Evolutionary conservation across 345 rosid genomes (phyloP).

Genomic region (Angophora floribunda): DNA sequence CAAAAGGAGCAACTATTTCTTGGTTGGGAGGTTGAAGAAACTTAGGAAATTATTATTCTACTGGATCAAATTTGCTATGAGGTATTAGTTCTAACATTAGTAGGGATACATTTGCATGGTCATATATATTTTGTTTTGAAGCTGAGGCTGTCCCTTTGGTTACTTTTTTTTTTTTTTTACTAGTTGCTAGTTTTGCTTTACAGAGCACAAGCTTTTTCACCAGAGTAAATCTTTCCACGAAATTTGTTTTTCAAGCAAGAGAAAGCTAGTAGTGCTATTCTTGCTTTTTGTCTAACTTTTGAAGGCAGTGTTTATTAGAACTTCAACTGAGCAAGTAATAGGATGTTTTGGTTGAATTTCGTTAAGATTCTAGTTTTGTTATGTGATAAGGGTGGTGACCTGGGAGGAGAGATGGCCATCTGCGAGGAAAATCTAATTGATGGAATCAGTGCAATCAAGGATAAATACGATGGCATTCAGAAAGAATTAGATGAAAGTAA

Average conservation of each 20-base stretch:
- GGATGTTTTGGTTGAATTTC: neutral
- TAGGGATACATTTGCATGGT: neutral
- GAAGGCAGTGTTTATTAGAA: neutral
- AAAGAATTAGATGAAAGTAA: slow-evolving; percentile 29
- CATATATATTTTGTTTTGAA: neutral
- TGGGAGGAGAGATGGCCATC: slow-evolving; percentile 24
- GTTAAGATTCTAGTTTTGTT: slow-evolving; percentile 30
- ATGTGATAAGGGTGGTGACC: slow-evolving; percentile 51
- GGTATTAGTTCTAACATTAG: neutral
- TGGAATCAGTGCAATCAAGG: slow-evolving; percentile 41
- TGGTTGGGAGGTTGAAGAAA: neutral
- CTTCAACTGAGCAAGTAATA: neutral
- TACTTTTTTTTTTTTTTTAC: neutral
- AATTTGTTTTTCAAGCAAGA: neutral
- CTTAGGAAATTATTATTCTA: neutral
- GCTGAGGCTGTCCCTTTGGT: neutral
- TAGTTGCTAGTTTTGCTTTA: neutral
- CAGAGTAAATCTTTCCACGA: neutral
- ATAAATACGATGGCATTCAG: slow-evolving; percentile 35
- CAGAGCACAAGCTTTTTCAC: neutral
- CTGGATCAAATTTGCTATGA: neutral
- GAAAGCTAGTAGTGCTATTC: neutral
- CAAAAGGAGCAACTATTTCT: neutral
- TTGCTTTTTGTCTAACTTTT: neutral
- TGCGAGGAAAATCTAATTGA: slow-evolving; percentile 27